phyloP scores from a whole-genome alignment of 1,139 yeast species.

The Sugiyamaella grinbergsii region DNA sequence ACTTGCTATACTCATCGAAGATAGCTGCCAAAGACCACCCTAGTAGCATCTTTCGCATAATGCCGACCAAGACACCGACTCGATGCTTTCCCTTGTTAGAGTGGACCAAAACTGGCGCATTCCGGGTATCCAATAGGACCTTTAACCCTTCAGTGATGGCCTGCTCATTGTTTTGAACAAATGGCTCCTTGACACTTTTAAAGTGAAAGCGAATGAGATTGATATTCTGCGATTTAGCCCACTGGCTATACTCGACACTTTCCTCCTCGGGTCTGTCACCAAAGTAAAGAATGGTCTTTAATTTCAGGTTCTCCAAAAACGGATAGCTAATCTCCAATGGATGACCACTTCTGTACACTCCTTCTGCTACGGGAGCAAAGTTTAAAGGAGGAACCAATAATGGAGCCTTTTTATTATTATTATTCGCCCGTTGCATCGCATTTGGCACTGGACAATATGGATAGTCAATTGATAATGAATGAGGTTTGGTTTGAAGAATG shows the following conservation, averaged over 20 bases:
- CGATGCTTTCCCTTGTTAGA: constrained; percentile 96
- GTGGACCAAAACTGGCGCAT: constrained; percentile 85
- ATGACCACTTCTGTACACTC: constrained; percentile 88
- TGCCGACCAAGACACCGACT: constrained; percentile 87
- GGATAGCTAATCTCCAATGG: constrained; percentile 86
- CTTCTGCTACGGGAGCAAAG: constrained; percentile 83
- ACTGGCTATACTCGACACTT: constrained; percentile 59
- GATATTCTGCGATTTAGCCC: constrained; percentile 62
- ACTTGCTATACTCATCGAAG: constrained; percentile 89
- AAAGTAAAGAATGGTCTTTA: constrained; percentile 76
- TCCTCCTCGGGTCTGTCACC: constrained; percentile 68
- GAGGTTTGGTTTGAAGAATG: too few relatives aligned
- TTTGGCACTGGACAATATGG: too few relatives aligned
- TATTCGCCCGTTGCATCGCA: constrained; percentile 13
- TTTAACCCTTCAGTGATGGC: constrained; percentile 64
- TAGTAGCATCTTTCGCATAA: constrained; percentile 79
- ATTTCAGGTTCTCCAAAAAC: constrained; percentile 66
- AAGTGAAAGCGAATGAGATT: constrained; percentile 62
- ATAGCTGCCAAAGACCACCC: constrained; percentile 92
- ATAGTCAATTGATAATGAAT: too few relatives aligned
- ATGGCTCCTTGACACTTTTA: constrained; percentile 76
- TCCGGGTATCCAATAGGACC: constrained; percentile 64
- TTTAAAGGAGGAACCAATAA: constrained; percentile 81
- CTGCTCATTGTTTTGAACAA: constrained; percentile 57
- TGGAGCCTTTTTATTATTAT: constrained; percentile 13